Conservation (phyloP, 116 monocot genomes). For the Phalaenopsis hybrid region DNA sequence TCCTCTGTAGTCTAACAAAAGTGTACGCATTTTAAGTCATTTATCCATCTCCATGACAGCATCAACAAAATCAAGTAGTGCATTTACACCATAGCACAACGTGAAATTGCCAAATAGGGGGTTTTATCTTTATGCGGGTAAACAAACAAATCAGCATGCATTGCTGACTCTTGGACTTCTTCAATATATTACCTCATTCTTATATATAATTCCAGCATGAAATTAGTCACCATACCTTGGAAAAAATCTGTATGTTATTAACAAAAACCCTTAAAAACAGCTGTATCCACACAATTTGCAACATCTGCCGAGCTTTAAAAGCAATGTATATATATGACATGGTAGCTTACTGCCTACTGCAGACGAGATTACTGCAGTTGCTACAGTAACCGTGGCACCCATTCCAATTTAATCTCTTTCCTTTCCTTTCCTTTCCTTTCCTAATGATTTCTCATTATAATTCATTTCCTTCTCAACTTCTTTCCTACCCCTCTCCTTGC, state of each 20-base stretch:
- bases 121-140: neutral
- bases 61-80: neutral
- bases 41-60: neutral
- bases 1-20: neutral
- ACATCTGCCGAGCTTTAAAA: neutral
- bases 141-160: slow-evolving; percentile 2
- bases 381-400: too few relatives aligned
- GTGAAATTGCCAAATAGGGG: neutral
- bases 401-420: too few relatives aligned
- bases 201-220: neutral
- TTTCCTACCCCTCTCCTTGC: too few relatives aligned
- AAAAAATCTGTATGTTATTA: neutral
- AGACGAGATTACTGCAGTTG: too few relatives aligned
- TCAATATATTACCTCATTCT: neutral
- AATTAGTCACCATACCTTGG: neutral
- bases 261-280: neutral
- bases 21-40: neutral
- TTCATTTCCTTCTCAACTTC: too few relatives aligned
- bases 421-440: too few relatives aligned
- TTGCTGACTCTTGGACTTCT: neutral
- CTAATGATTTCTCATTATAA: too few relatives aligned
- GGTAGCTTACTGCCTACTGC: neutral
- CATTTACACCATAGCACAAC: neutral
- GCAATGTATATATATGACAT: neutral
- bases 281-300: neutral